These are phyloP conservation scores for Nannochloropsis gaditana DNA, from an alignment of 108 stramenopile genomes.

Conservation along the genomic window DNA sequence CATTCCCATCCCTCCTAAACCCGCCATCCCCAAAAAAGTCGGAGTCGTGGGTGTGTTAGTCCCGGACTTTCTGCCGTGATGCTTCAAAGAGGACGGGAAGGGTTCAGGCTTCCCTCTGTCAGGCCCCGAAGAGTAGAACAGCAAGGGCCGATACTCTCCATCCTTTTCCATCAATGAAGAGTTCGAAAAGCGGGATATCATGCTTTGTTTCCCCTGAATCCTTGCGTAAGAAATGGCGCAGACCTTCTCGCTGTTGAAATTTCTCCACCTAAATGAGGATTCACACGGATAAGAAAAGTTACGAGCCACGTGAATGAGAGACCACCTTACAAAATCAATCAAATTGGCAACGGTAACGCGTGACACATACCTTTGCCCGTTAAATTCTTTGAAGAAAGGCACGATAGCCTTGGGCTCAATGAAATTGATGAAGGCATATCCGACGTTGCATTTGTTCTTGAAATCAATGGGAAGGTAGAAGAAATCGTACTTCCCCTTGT, in stretches of 20 bases:
- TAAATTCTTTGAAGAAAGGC: conserved; percentile 78
- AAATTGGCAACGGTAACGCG: not conserved
- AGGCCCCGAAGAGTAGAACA: conserved; percentile 49
- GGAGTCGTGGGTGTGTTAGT: not conserved
- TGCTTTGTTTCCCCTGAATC: conserved; percentile 94
- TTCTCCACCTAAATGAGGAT: conserved; percentile 62
- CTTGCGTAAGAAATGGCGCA: conserved; percentile 95
- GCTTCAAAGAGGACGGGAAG: conserved; percentile 39
- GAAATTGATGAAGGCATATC: conserved; percentile 98
- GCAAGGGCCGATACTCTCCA: conserved; percentile 83
- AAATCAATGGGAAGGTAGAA: conserved; percentile 99
- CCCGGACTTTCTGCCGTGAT: not conserved
- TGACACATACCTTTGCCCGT: conserved; percentile 62
- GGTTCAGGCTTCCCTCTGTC: conserved; percentile 44
- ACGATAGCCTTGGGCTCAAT: conserved; percentile 76
- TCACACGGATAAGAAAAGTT: too few relatives aligned
- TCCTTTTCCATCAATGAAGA: conserved; percentile 96
- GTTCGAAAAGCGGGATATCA: conserved; percentile 96
- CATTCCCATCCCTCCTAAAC: conserved; percentile 1
- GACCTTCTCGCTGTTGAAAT: conserved; percentile 96
- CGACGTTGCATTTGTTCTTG: conserved; percentile 97
- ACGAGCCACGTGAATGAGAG: too few relatives aligned
- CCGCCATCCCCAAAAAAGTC: not conserved
- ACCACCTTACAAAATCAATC: too few relatives aligned
- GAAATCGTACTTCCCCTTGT: conserved; percentile 71